Base-by-base conservation (phyloP, 1,284 basidiomycete genomes). In the Hymenochaete sp. region DNA sequence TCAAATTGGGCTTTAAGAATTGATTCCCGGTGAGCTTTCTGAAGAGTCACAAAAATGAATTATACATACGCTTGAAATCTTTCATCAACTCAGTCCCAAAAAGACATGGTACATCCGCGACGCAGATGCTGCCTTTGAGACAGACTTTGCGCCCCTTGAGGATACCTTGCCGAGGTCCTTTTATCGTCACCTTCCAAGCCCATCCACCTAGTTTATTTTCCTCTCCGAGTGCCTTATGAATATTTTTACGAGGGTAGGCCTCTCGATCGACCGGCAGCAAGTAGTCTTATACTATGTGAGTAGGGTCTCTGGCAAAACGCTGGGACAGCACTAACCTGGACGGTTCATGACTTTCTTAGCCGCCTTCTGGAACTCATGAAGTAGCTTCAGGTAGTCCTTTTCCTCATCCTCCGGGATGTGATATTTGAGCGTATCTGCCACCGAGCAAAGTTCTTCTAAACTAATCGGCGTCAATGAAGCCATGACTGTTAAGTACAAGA, bases 21-120 rank as follows among this genome's bases (percentile, higher is more conserved):
- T 14, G 27, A 32, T 19, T 8, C 27, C n/a, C n/a, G n/a, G n/a
- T n/a, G n/a, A 19, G 6, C 28, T 10, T 0, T 11, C 6, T n/a
- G 11, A 45, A 59, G 1, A 71, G 59, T 1, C 66, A 70, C 7
- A 71, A 69, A 52, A 73, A 70, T 24, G 22, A 19, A 29, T 9
- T 5, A 14, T 61, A 60, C 28, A 59, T 52, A 32, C 63, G 67
- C 38, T 60, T 49, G 48, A 58, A 66, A 32, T 61, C 55, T 14
- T 56, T 52, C 44, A 62, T 51, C 0, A 62, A 64, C 25, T 59
- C 57, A 37, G 66, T 69, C 18, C 67, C 67, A 42, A 67, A 60
- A 9, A 59, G 51, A 46, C 63, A 66, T 1, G 65, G 63, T 5
- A 67, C 63, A 10, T 55, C 59, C n/a, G 63, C 64, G 18, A 68